Conservation (phyloP, 2,329 filamentous ascomycete genomes). For the Verticillium dahliae region DNA sequence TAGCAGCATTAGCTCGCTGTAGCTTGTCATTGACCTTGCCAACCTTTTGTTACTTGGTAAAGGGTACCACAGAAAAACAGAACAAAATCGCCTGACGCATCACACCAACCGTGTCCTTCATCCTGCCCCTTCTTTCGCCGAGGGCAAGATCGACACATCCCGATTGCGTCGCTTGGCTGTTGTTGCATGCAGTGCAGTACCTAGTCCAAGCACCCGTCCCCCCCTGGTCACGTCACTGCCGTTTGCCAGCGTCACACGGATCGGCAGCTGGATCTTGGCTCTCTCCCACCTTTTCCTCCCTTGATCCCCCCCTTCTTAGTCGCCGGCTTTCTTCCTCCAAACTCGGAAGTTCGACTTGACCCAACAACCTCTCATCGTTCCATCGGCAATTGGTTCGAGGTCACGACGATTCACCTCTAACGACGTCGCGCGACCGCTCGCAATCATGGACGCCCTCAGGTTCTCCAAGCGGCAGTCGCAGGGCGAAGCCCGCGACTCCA, state of each 20-base stretch:
- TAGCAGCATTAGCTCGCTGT: neutral
- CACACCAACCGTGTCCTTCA: neutral
- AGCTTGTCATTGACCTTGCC: neutral
- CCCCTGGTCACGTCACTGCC: neutral
- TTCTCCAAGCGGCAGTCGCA: neutral
- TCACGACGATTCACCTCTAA: neutral
- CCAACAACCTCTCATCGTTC: no score
- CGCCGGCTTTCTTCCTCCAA: neutral
- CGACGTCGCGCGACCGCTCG: neutral
- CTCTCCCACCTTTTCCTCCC: neutral
- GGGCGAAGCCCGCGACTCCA: neutral
- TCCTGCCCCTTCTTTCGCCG: neutral
- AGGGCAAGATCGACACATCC: neutral
- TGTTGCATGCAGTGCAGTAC: neutral
- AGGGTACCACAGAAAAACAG: neutral
- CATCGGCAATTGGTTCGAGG: neutral
- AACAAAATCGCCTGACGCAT: neutral
- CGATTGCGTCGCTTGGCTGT: neutral
- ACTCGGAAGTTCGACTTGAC: neutral
- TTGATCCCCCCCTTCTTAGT: neutral
- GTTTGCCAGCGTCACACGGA: neutral
- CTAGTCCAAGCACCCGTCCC: neutral
- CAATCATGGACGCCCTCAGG: neutral
- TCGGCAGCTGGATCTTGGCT: neutral
- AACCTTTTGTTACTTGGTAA: neutral